Percentiles rank a stretch among this genome's conserved stretches.
Evolutionary conservation across 179 eudicot species (phyloP).

Genomic region (Beta lomatogona): DNA sequence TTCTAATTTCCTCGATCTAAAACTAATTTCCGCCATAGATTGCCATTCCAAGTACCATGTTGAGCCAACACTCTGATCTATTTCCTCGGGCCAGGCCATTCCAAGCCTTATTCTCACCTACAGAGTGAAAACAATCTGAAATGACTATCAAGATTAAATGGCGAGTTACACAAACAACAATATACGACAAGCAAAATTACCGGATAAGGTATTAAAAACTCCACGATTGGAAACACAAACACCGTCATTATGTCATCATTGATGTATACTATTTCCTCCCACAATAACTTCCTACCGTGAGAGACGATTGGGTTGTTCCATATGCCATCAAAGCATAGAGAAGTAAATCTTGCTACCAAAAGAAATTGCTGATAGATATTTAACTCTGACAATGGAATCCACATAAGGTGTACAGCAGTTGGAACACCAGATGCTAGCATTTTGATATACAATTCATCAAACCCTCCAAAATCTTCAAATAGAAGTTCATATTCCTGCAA

Average conservation of each 20-base stretch:
- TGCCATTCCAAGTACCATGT: constrained; percentile 88
- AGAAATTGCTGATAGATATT: constrained; percentile 58
- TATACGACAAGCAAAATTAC: constrained; percentile 40
- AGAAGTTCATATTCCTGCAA: constrained; percentile 73
- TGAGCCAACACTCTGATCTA: constrained; percentile 53
- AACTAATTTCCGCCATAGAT: constrained; percentile 64
- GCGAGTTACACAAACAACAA: constrained; percentile 6
- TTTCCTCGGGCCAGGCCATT: constrained; percentile 81
- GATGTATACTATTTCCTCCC: constrained; percentile 43
- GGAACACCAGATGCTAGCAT: constrained; percentile 84
- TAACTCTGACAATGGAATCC: constrained; percentile 82
- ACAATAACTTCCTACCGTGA: constrained; percentile 41
- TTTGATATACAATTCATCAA: constrained; percentile 81
- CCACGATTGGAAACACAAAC: constrained; percentile 71
- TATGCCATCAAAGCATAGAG: constrained; percentile 40
- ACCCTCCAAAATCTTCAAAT: constrained; percentile 84
- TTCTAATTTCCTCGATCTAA: constrained; percentile 50
- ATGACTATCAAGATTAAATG: constrained; percentile 21
- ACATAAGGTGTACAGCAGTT: constrained; percentile 77
- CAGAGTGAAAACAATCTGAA: constrained; percentile 25
- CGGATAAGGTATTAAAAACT: constrained; percentile 64
- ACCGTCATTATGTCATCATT: constrained; percentile 68
- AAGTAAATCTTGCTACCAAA: constrained; percentile 44
- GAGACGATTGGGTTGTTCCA: constrained; percentile 49
- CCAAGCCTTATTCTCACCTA: constrained; percentile 68